These are phyloP conservation scores for Bonia amplexicaulis DNA, from an alignment of 176 grass and related monocot species.

Conservation along the genomic window DNA sequence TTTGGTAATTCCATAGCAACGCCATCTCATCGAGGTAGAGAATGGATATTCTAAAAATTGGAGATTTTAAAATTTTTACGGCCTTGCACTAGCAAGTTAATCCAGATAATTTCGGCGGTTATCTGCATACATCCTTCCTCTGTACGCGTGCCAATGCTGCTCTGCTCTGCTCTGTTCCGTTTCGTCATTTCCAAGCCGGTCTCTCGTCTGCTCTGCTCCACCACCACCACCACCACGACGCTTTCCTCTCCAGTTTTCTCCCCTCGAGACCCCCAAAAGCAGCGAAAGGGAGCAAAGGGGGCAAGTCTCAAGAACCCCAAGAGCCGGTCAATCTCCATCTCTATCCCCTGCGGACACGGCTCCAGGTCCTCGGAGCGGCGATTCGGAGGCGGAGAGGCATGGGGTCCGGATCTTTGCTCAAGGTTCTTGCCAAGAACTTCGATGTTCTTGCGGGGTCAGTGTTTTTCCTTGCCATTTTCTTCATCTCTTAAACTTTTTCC, in stretches of 20 bases:
- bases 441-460: constrained; percentile 69
- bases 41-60: too few relatives aligned
- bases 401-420: constrained; percentile 60
- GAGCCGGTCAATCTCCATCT: neutral
- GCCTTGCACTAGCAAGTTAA: neutral
- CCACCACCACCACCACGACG: neutral
- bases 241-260: constrained; percentile 26
- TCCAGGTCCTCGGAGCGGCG: neutral
- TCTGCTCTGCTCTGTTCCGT: neutral
- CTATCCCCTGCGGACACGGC: neutral
- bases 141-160: constrained; percentile 20
- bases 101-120: neutral
- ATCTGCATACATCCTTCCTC: neutral
- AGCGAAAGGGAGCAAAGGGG: constrained; percentile 4
- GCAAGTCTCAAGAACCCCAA: neutral
- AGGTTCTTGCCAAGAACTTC: constrained; percentile 60
- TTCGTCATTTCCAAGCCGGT: constrained; percentile 17
- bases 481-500: neutral
- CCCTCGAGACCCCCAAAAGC: constrained; percentile 40
- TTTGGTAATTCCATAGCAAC: too few relatives aligned
- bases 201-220: neutral
- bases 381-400: neutral
- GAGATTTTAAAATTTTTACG: too few relatives aligned
- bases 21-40: too few relatives aligned
- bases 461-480: neutral